Base-by-base conservation (phyloP, 2,329 filamentous ascomycete genomes). In the Macrophomina phaseolina region DNA sequence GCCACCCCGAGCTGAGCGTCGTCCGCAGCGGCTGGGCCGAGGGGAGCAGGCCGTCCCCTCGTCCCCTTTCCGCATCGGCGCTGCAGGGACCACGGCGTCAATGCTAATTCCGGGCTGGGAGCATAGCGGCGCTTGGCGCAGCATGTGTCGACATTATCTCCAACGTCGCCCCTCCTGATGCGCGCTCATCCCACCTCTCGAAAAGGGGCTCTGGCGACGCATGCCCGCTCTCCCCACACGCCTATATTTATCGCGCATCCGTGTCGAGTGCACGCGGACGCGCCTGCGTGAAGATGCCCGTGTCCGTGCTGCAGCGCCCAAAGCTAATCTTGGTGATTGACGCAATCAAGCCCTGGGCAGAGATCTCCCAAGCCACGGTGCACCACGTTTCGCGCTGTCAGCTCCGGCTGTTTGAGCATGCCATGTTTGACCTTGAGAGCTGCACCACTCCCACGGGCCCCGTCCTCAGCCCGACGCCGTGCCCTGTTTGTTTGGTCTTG, bases 161-260 rank as follows among this genome's bases (percentile, higher is more conserved):
- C 52, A 55, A 34, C 51, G 34, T 32, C 32, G 18, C 48, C 32
- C 51, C 32, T 16, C 12, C 55, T 34, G 55, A 46, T 46, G 55
- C 55, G 55, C 45, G 58, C 58, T 28, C 58, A 36, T 49, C 58
- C 28, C 42, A 14, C 42, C 40, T 48, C 28, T 32, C 45, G 46
- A 64, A 64, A 64, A 53, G 61, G 61, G 61, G 61, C 49, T 30
- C 23, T 23, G 45, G 42, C 58, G 32, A 34, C 42, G 32, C 58
- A 62, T 49, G 40, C 36, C 58, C 58, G 58, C 40, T 28, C 58
- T 62, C 58, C 58, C 58, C 58, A 62, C 58, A 62, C 45, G 61
- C 61, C 61, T 64, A 64, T 64, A 64, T 53, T 64, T 64, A 53
- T 64, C 61, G 34, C 48, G 34, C 61, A 53, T 42, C 61, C 61